Base-by-base conservation (phyloP, 2,329 filamentous ascomycete species). In the Cadophora luteo-olivacea region DNA sequence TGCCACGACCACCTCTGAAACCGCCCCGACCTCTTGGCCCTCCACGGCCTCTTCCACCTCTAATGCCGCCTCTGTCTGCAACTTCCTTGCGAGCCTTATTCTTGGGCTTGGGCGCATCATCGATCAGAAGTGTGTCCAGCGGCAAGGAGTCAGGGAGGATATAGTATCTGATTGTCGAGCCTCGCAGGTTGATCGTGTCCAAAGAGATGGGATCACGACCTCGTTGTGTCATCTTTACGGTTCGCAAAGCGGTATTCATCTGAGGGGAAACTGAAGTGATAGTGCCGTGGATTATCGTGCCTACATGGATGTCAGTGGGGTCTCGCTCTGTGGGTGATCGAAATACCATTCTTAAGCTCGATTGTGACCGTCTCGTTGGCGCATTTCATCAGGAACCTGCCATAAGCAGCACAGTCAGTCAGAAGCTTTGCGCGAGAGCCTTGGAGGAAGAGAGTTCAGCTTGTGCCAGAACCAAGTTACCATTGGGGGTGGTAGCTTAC, bases 361-460 rank as follows among this genome's bases (percentile, higher is more conserved):
- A 99, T 92, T 55, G 95, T 98, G 77, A 98, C 96, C 77, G 96
- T 97, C 85, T 99, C 96, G 82, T 97, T 98, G 82, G 92, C 90
- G 82, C 95, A 98, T 86, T 99, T 99, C 95, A 98, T 98, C 76
- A 99, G 86, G 82, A 99, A 99, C 81, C 96, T 98, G 81, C 71
- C 75, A 72, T 61, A 57, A 58, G 60, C 51, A 72, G 54, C 65
- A 72, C 51, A 67, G 75, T 78, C 73, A 78, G 77, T 74, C 77
- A 79, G 77, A 76, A 77, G 77, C 72, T 75, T 75, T 67, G 74
- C 41, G 74, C 70, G 68, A 75, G 75, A 78, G 79, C 82, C 81
- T 83, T 81, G 75, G 75, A 75, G 72, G 41, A 74, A 74, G 72
- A 75, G 76, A 81, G 81, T 84, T 86, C 81, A 84, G 81, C 81